Conservation (phyloP, 768 basidiomycete species). For the Sporobolomyces pararoseus region DNA sequence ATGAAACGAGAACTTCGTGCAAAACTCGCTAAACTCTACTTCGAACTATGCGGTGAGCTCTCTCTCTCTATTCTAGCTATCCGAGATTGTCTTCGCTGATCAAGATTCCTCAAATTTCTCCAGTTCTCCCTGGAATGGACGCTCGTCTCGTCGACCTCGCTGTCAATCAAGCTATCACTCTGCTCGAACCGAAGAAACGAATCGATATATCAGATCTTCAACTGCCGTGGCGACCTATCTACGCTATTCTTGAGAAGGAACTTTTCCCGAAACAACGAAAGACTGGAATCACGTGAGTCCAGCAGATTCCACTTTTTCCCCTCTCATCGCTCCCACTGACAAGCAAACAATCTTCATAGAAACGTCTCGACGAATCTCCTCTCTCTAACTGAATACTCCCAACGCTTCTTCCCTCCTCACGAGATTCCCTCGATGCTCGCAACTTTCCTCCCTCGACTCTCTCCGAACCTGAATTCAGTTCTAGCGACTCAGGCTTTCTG, state of each 20-base stretch:
- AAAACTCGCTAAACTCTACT: slow-evolving; percentile 70
- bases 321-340: background rate
- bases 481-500: slow-evolving; percentile 79
- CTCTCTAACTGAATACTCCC: slow-evolving; percentile 53
- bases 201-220: slow-evolving; percentile 71
- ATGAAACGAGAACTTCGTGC: slow-evolving; percentile 76
- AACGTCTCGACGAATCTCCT: slow-evolving; percentile 50
- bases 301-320: background rate
- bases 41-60: slow-evolving; percentile 62
- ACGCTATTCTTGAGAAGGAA: slow-evolving; percentile 65
- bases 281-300: slow-evolving; percentile 48
- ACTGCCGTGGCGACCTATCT: slow-evolving; percentile 77
- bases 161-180: slow-evolving; percentile 58
- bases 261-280: slow-evolving; percentile 62
- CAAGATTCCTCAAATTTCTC: background rate
- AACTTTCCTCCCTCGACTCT: slow-evolving; percentile 73
- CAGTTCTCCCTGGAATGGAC: slow-evolving; percentile 63
- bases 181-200: slow-evolving; percentile 61
- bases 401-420: slow-evolving; percentile 83
- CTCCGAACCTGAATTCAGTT: slow-evolving; percentile 65
- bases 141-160: slow-evolving; percentile 64
- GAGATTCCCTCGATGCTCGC: slow-evolving; percentile 82
- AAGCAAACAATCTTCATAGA: slow-evolving; percentile 29
- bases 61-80: background rate
- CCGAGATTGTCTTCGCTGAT: background rate